Evolutionary conservation across 1,284 basidiomycete genomes (phyloP).

Genomic region (Naganishia sp.): DNA sequence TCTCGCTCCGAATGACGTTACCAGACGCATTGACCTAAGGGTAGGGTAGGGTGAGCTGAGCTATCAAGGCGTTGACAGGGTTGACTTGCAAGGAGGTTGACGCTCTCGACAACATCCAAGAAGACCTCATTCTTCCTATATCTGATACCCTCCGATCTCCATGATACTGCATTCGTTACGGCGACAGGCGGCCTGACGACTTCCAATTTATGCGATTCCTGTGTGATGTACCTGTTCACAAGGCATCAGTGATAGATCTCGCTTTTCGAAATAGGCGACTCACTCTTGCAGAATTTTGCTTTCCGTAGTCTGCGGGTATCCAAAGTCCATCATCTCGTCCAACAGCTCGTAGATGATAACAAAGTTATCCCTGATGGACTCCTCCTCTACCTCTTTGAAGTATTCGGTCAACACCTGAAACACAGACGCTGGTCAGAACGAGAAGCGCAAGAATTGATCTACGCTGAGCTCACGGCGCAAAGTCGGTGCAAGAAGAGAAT

Average conservation of each 20-base stretch:
- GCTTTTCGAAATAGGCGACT: constrained; percentile 44
- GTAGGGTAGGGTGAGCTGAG: constrained; percentile 29
- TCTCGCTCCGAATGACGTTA: constrained; percentile 96
- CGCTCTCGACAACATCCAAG: constrained; percentile 95
- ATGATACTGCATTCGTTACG: constrained; percentile 97
- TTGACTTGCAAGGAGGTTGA: constrained; percentile 81
- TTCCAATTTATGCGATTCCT: constrained; percentile 97
- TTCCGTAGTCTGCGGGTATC: constrained; percentile 98
- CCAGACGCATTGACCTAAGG: constrained; percentile 89
- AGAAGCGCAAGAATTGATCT: background rate
- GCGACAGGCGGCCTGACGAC: constrained; percentile 94
- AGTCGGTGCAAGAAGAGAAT: constrained; percentile 96
- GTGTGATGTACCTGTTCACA: constrained; percentile 84
- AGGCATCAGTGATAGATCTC: background rate
- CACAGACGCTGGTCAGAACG: background rate
- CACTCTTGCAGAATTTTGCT: constrained; percentile 98
- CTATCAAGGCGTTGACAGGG: background rate
- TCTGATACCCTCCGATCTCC: constrained; percentile 95
- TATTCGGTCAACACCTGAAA: constrained; percentile 88
- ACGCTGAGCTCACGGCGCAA: constrained; percentile 54
- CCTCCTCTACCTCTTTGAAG: constrained; percentile 99
- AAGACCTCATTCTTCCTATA: constrained; percentile 99
- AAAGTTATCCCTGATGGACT: constrained; percentile 98
- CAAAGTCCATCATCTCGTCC: constrained; percentile 99
- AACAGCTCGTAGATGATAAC: constrained; percentile 96